Conservation (phyloP, 2,329 filamentous ascomycete genomes). For the Cladosporium sp. region DNA sequence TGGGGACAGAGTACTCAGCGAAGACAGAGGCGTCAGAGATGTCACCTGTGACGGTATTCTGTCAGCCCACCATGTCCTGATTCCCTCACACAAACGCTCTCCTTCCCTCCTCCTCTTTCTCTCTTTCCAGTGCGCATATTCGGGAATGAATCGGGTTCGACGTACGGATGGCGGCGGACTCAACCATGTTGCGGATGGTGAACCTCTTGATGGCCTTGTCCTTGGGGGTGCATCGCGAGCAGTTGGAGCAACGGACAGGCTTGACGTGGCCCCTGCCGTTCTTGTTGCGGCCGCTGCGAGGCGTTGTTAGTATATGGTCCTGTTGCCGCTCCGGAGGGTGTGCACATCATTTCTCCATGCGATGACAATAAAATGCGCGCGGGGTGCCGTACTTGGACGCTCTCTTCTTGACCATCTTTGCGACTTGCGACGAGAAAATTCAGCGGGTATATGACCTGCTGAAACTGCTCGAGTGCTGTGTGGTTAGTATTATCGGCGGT, state of each 20-base stretch:
- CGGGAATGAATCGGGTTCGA: constrained; percentile 33
- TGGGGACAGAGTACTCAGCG: constrained; percentile 97
- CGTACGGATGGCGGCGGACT: constrained; percentile 99
- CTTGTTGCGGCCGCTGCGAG: constrained; percentile 91
- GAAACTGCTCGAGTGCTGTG: constrained; percentile 17
- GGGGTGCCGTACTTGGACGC: constrained; percentile 61
- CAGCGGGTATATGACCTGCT: constrained; percentile 24
- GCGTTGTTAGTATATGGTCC: constrained; percentile 32
- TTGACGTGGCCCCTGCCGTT: constrained; percentile 99
- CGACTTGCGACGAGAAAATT: constrained; percentile 40
- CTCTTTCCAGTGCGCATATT: neutral
- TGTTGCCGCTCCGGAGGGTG: neutral
- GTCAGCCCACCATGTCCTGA: constrained; percentile 14
- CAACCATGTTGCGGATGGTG: constrained; percentile 99
- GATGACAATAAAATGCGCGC: neutral
- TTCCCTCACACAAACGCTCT: neutral
- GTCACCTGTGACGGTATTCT: constrained; percentile 68
- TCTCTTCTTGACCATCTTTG: constrained; percentile 72
- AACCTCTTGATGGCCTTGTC: constrained; percentile 99
- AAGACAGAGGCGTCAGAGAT: constrained; percentile 99
- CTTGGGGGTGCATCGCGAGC: constrained; percentile 82
- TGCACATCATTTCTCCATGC: neutral
- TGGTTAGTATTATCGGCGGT: constrained; percentile 13
- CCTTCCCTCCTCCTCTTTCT: constrained; percentile 9
- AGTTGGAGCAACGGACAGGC: constrained; percentile 93